Evolutionary conservation across 2,329 filamentous ascomycete genomes (phyloP).

Genomic region (Ceratocystis papillata): DNA sequence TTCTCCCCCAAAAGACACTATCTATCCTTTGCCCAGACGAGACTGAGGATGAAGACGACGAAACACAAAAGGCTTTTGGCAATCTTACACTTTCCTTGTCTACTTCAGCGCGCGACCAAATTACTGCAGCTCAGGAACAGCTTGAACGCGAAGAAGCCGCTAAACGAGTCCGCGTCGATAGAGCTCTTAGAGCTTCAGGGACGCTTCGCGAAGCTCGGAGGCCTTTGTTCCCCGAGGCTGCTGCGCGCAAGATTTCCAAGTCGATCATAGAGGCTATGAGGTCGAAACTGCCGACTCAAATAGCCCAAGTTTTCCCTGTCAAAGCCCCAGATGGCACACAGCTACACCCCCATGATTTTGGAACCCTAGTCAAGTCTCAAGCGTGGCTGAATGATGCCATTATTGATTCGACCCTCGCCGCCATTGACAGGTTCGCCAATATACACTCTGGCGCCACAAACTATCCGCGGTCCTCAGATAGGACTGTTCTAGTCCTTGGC

Average conservation of each 20-base stretch:
- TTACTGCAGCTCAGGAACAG: constrained; percentile 9
- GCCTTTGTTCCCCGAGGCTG: background rate
- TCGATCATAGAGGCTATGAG: constrained; percentile 6
- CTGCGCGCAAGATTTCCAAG: constrained; percentile 10
- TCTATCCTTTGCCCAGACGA: background rate
- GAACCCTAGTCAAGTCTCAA: constrained; percentile 44
- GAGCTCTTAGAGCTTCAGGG: constrained; percentile 6
- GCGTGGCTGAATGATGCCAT: constrained; percentile 70
- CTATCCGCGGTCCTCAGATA: constrained; percentile 37
- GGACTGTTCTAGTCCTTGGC: constrained; percentile 52
- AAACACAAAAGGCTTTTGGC: background rate
- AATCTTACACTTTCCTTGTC: constrained; percentile 6
- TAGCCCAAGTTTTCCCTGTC: constrained; percentile 16
- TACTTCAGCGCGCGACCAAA: constrained; percentile 7
- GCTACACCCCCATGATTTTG: constrained; percentile 44
- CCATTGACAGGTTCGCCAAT: constrained; percentile 51
- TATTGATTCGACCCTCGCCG: constrained; percentile 55
- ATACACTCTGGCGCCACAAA: constrained; percentile 43
- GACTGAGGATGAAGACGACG: constrained; percentile 12
- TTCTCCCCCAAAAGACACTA: background rate
- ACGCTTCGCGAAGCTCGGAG: constrained; percentile 11
- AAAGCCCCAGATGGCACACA: constrained; percentile 10
- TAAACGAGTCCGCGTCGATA: background rate
- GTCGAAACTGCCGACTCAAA: background rate
- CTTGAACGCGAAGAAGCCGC: constrained; percentile 5